Conservation (phyloP, 352 stramenopile species). For the Pythium biforme region DNA sequence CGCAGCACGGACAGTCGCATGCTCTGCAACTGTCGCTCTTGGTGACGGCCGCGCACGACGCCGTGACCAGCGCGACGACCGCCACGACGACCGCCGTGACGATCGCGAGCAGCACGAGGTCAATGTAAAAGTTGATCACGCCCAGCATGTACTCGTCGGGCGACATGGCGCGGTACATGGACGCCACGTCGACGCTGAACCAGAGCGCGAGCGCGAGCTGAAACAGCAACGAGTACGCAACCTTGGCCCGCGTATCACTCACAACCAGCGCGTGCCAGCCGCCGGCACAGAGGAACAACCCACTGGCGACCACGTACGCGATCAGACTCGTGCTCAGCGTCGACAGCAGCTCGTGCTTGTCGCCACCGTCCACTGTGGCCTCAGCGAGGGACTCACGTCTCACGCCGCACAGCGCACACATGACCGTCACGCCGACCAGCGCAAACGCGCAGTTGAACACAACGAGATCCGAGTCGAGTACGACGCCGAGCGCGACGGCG, state of each 20-base stretch:
- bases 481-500: constrained; percentile 14
- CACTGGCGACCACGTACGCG: not conserved
- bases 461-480: constrained; percentile 16
- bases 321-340: not conserved
- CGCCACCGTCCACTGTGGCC: not conserved
- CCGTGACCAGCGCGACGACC: not conserved
- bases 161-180: constrained; percentile 32
- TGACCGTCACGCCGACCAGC: constrained; percentile 18
- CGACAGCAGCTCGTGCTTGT: not conserved
- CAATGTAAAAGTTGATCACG: constrained; percentile 53
- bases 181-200: constrained; percentile 20
- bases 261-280: not conserved
- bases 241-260: not conserved
- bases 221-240: constrained; percentile 10
- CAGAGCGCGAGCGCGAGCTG: constrained; percentile 21
- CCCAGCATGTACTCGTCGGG: constrained; percentile 32
- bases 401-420: constrained; percentile 18
- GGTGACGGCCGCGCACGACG: not conserved
- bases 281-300: not conserved
- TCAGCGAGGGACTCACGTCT: not conserved
- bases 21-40: not conserved
- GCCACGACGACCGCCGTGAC: not conserved
- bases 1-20: not conserved
- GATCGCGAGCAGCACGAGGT: constrained; percentile 18
- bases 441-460: constrained; percentile 18